These are phyloP conservation scores for Ceratobasidium sp. DNA, from an alignment of 1,284 basidiomycete genomes.

Conservation along the genomic window DNA sequence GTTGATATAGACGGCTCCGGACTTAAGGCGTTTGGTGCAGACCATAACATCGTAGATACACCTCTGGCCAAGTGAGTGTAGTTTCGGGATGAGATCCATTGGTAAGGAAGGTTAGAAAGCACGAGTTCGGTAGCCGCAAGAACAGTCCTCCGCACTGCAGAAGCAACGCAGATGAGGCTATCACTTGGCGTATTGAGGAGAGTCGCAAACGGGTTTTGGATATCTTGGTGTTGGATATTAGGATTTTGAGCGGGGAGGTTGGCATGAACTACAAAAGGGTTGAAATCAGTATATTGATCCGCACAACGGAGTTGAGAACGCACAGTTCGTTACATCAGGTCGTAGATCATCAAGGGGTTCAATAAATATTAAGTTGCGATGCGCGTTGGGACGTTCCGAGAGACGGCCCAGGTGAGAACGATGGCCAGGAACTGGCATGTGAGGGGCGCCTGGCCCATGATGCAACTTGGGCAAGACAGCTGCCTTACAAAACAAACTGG, in stretches of 20 bases:
- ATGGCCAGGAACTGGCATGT: constrained; percentile 40
- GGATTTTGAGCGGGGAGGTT: constrained; percentile 39
- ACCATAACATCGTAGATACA: constrained; percentile 39
- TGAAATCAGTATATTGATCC: not conserved
- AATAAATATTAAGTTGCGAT: constrained; percentile 37
- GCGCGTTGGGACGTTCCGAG: constrained; percentile 36
- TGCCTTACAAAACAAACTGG: constrained; percentile 36
- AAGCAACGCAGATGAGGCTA: constrained; percentile 40
- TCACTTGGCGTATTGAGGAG: constrained; percentile 32
- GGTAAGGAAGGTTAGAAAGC: constrained; percentile 38
- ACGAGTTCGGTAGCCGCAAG: constrained; percentile 39
- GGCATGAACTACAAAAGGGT: constrained; percentile 47
- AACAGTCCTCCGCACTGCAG: constrained; percentile 35
- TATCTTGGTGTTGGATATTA: not conserved
- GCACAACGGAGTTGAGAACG: not conserved
- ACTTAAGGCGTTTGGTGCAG: not conserved
- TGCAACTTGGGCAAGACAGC: constrained; percentile 28
- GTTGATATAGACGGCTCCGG: constrained; percentile 13
- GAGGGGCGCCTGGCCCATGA: constrained; percentile 44
- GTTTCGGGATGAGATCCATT: constrained; percentile 38
- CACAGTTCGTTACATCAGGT: constrained; percentile 16
- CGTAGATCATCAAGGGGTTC: constrained; percentile 30
- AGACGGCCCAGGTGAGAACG: constrained; percentile 35
- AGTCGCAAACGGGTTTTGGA: constrained; percentile 39
- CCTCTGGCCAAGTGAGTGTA: constrained; percentile 39